phyloP scores from a whole-genome alignment of 2,329 filamentous ascomycete genomes.

The Neofusicoccum sp. region DNA sequence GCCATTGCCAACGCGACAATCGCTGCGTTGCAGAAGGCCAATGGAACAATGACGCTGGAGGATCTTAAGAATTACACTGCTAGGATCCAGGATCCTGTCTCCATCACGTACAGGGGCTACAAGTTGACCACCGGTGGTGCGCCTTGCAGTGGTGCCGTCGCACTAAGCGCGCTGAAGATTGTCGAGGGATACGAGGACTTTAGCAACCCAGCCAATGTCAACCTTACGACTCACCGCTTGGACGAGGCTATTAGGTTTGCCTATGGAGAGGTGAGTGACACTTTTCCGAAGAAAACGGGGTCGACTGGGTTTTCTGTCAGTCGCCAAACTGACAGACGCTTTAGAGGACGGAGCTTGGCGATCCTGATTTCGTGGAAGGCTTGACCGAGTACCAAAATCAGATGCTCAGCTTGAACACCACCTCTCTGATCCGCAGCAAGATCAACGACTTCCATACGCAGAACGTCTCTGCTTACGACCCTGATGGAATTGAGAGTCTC shows the following conservation, averaged over 20 bases:
- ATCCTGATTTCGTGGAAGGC: constrained; percentile 72
- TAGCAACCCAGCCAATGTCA: constrained; percentile 57
- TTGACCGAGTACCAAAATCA: constrained; percentile 64
- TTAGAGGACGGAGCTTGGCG: constrained; percentile 72
- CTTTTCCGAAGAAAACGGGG: neutral
- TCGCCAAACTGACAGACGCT: neutral
- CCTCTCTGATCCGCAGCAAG: constrained; percentile 60
- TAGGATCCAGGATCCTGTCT: constrained; percentile 63
- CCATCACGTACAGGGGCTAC: constrained; percentile 62
- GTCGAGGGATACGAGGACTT: constrained; percentile 75
- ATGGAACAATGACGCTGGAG: constrained; percentile 83
- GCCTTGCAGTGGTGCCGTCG: constrained; percentile 77
- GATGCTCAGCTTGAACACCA: constrained; percentile 67
- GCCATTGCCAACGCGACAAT: constrained; percentile 75
- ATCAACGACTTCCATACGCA: constrained; percentile 75
- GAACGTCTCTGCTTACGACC: constrained; percentile 74
- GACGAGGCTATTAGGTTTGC: constrained; percentile 89
- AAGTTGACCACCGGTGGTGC: constrained; percentile 70
- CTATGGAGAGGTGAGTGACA: constrained; percentile 61
- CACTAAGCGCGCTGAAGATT: constrained; percentile 76
- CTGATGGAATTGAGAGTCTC: constrained; percentile 64
- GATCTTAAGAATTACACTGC: constrained; percentile 76
- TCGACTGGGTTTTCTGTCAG: neutral
- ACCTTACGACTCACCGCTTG: constrained; percentile 78
- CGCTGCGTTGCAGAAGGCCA: constrained; percentile 64